phyloP scores from a whole-genome alignment of 768 basidiomycete species.

The Lactarius sp. region DNA sequence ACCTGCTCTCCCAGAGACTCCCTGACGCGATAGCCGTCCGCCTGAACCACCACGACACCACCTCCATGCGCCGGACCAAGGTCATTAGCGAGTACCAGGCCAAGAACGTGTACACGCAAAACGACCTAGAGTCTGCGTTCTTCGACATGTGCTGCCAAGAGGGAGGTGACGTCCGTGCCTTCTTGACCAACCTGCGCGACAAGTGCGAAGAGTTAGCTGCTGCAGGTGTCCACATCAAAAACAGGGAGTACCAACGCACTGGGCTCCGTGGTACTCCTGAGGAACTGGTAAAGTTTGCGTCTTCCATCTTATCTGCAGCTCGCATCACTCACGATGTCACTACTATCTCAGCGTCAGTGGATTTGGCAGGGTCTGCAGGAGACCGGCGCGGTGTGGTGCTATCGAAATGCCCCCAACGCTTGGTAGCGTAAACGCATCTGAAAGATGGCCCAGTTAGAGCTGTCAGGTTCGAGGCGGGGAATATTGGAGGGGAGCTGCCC shows the following conservation, averaged over 20 bases:
- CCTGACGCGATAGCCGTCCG: neutral
- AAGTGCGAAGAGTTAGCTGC: neutral
- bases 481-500: no score
- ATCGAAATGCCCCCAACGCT: no score
- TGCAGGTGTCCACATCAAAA: neutral
- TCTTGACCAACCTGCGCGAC: neutral
- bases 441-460: no score
- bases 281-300: neutral
- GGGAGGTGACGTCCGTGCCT: neutral
- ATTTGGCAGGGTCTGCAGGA: no score
- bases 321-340: no score
- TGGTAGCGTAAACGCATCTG: no score
- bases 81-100: neutral
- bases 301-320: no score
- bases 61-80: neutral
- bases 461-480: no score
- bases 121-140: neutral
- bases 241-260: neutral
- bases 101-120: neutral
- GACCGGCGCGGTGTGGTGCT: no score
- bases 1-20: neutral
- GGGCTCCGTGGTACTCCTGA: neutral
- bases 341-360: no score
- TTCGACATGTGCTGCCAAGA: neutral
- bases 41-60: rapidly evolving